phyloP scores from a whole-genome alignment of 2,329 filamentous ascomycete species.

The Sporothrix humicola region DNA sequence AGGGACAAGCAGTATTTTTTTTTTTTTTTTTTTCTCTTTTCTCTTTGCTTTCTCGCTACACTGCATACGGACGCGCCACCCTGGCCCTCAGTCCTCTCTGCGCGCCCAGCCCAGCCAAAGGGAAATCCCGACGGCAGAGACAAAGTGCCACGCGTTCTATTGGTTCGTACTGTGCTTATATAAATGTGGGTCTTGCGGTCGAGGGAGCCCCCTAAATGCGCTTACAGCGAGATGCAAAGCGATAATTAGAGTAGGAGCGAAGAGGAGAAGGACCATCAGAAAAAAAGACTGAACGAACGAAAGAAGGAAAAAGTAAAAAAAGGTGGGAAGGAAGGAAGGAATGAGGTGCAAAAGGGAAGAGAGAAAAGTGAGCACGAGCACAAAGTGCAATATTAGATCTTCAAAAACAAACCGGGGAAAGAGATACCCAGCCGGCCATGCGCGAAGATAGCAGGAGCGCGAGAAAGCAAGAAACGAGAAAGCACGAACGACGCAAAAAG shows the following conservation, averaged over 20 bases:
- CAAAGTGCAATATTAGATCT: neutral
- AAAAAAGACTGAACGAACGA: neutral
- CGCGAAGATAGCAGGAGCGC: neutral
- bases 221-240: conserved; percentile 13
- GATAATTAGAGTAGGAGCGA: conserved; percentile 14
- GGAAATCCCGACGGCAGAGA: conserved; percentile 27
- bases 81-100: neutral
- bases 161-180: neutral
- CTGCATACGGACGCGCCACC: conserved; percentile 23
- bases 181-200: neutral
- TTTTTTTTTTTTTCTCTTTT: too few species aligned
- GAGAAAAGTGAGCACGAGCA: neutral
- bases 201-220: conserved; percentile 16
- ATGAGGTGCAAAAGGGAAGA: neutral
- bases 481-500: conserved; percentile 8
- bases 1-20: neutral
- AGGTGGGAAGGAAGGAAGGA: neutral
- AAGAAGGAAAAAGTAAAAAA: neutral
- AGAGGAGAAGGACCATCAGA: neutral
- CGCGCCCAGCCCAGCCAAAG: conserved; percentile 22
- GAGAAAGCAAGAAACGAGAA: neutral
- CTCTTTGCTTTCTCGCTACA: conserved; percentile 12
- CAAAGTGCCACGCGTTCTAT: conserved; percentile 19
- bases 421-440: neutral
- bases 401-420: neutral